Base-by-base conservation (phyloP, 2,329 filamentous ascomycete species). In the Pezicula rhizophila region DNA sequence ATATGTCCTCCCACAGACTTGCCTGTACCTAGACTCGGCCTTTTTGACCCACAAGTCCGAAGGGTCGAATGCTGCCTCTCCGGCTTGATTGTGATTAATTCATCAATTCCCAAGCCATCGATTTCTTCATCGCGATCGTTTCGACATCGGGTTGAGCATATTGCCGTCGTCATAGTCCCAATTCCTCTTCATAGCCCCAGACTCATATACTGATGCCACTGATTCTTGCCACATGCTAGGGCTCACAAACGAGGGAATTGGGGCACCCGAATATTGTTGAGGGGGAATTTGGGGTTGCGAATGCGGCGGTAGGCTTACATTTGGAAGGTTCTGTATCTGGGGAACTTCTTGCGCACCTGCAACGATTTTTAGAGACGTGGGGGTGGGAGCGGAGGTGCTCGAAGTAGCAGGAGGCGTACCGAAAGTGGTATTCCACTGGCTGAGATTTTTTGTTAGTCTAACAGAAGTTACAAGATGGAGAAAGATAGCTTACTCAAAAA, bases 371-470 rank as follows among this genome's bases (percentile, higher is more conserved):
- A 66, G 64, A 64, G 59, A 61, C 52, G 55, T 54, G 58, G 57
- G 57, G 59, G 60, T 60, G 57, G 65, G 57, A 59, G 61, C 55
- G 52, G 64, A 63, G 50, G 57, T 61, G 54, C 56, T 59, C 54
- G 58, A 59, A 26, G 40, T 15, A 56, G 57, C 53, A 58, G 58
- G 61, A 60, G 55, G 60, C 62, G 63, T 87, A 74, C 89, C 88
- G 72, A 96, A 97, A 57, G 92, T 91, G 63, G 87, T 84, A 68
- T 95, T 91, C 91, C 92, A 97, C 74, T 96, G 89, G 68, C 91
- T 95, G 61, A 54, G 57, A 39, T 6, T 34, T 23, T 23, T 45
- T 34, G 52, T 73, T 57, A 68, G 59, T 47, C 45, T 50, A 31
- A 10, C 40, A 10, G 6, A 18, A 14, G 4, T n/a, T 26, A 40